A percentile compares a stretch with the other conserved stretches of the same genome.
Conservation (phyloP, 1,139 yeast species). For the Yamadazyma dendronema region DNA sequence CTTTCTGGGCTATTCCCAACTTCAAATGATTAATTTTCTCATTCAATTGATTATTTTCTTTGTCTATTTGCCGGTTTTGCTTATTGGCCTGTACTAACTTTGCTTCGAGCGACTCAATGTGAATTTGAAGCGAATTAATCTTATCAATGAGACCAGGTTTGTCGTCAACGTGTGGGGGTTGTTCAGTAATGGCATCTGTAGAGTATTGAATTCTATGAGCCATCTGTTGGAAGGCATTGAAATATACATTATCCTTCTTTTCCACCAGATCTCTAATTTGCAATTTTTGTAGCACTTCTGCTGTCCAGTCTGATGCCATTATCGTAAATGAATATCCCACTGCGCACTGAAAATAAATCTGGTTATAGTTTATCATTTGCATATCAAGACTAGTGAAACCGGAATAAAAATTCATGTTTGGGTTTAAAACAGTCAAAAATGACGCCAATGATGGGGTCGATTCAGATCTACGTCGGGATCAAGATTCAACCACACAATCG, state of each 20-base stretch:
- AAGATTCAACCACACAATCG: no score
- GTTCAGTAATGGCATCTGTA: not conserved
- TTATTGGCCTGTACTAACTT: constrained; percentile 14
- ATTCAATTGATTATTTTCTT: constrained; percentile 23
- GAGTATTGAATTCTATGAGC: constrained; percentile 9
- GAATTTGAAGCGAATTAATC: constrained; percentile 25
- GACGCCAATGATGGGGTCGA: not conserved
- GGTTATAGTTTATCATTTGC: no score
- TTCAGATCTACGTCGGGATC: not conserved
- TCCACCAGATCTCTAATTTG: constrained; percentile 32
- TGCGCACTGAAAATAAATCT: no score
- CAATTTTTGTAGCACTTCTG: constrained; percentile 25
- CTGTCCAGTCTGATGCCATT: constrained; percentile 19
- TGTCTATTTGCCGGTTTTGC: constrained; percentile 20
- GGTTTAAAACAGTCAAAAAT: not conserved
- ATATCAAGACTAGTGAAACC: no score
- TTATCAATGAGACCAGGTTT: constrained; percentile 18
- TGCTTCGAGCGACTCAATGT: constrained; percentile 22
- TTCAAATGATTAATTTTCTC: constrained; percentile 31
- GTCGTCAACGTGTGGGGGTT: constrained; percentile 1
- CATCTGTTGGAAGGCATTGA: constrained; percentile 32
- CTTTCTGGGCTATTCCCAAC: constrained; percentile 53
- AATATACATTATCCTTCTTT: constrained; percentile 30
- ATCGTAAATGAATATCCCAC: no score
- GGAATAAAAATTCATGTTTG: not conserved